Conservation (phyloP, 2,329 filamentous ascomycete species). For the Talaromyces sp. region DNA sequence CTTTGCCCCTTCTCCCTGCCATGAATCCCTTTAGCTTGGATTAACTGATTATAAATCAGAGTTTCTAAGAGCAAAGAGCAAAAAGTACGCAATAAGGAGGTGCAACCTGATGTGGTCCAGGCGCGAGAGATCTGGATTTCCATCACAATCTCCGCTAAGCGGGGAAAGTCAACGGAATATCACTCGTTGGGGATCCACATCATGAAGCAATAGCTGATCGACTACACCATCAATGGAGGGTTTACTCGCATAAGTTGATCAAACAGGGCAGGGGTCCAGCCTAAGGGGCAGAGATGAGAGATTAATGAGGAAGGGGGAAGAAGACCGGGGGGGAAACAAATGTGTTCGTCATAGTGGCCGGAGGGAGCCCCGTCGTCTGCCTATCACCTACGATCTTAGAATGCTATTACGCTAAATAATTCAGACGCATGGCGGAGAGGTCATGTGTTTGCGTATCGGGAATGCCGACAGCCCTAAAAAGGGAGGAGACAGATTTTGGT, state of each 20-base stretch:
- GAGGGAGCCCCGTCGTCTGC: background rate
- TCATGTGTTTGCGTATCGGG: too few species aligned
- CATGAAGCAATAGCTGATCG: background rate
- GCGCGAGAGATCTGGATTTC: background rate
- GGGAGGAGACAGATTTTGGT: too few species aligned
- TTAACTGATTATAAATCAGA: too few species aligned
- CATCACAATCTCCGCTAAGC: background rate
- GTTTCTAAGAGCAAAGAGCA: too few species aligned
- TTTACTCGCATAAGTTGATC: background rate
- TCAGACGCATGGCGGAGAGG: too few species aligned
- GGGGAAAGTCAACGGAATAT: background rate
- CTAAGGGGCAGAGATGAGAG: background rate
- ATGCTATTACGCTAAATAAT: too few species aligned
- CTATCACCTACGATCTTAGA: background rate
- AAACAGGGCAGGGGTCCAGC: background rate
- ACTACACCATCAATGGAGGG: too few species aligned
- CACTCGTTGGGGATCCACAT: background rate
- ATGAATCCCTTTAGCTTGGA: too few species aligned
- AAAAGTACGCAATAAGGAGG: too few species aligned
- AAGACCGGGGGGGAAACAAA: background rate
- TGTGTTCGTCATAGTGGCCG: slow-evolving; percentile 4
- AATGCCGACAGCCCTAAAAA: too few species aligned
- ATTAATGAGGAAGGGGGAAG: background rate
- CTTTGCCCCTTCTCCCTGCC: too few species aligned
- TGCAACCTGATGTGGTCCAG: too few species aligned